phyloP scores from a whole-genome alignment of 257 asterid genomes.

The Anisodus acutangulus region DNA sequence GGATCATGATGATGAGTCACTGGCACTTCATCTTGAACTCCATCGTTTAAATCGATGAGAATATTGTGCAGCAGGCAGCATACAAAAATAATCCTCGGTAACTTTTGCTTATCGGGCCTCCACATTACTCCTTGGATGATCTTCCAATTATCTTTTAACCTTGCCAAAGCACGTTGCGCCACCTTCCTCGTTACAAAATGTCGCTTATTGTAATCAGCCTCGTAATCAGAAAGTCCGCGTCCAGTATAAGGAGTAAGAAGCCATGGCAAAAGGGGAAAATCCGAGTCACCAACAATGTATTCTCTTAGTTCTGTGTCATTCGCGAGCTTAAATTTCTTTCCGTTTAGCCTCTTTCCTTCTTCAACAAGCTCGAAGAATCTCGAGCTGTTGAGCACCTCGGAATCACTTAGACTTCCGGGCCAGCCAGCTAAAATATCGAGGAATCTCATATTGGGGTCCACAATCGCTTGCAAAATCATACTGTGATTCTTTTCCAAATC shows the following conservation, averaged over 20 bases:
- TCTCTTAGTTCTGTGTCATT: constrained; percentile 29
- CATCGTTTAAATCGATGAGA: constrained; percentile 37
- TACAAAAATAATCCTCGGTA: constrained; percentile 38
- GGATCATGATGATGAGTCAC: constrained; percentile 18
- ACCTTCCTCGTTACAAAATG: constrained; percentile 36
- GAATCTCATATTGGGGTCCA: constrained; percentile 41
- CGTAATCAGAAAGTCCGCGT: constrained; percentile 20
- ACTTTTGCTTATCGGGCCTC: constrained; percentile 38
- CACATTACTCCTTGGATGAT: constrained; percentile 37
- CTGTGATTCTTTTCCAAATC: constrained; percentile 37
- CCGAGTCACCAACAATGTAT: constrained; percentile 39
- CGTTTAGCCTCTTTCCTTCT: constrained; percentile 32
- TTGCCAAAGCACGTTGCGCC: constrained; percentile 36
- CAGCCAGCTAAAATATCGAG: constrained; percentile 35
- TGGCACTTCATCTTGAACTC: constrained; percentile 12
- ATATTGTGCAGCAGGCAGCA: constrained; percentile 44
- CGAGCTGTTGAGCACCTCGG: constrained; percentile 28
- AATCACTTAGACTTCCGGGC: constrained; percentile 39
- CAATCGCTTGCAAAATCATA: constrained; percentile 39
- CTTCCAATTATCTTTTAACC: constrained; percentile 40
- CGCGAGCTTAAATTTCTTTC: constrained; percentile 31
- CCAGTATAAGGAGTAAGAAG: constrained; percentile 41
- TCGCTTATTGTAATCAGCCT: constrained; percentile 34
- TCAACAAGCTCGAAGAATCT: constrained; percentile 29
- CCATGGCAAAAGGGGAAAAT: constrained; percentile 46